These are phyloP conservation scores for Fonsecaea pedrosoi DNA, from an alignment of 2,329 filamentous ascomycete genomes.

Conservation along the genomic window DNA sequence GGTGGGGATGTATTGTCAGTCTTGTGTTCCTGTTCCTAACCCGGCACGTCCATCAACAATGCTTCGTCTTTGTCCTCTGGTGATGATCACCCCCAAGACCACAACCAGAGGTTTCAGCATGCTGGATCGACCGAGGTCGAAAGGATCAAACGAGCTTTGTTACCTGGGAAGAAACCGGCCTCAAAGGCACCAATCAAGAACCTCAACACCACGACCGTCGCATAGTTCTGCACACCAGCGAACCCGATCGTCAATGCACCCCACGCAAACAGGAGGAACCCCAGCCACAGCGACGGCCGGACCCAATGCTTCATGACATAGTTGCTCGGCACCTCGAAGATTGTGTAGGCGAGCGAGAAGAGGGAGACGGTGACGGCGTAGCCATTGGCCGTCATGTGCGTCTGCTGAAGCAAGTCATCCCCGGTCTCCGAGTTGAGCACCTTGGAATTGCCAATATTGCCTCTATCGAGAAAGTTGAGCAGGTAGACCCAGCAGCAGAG, in stretches of 20 bases:
- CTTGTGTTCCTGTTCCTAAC: neutral
- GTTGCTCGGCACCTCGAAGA: constrained; percentile 49
- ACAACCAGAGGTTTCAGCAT: neutral
- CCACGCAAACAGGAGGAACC: constrained; percentile 59
- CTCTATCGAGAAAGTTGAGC: constrained; percentile 70
- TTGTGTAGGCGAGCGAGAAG: constrained; percentile 55
- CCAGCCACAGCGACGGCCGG: constrained; percentile 51
- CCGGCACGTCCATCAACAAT: neutral
- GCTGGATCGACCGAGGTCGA: neutral
- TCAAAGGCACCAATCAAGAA: constrained; percentile 60
- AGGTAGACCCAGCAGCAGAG: constrained; percentile 70
- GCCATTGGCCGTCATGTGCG: constrained; percentile 66
- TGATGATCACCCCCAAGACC: neutral
- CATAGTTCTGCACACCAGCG: constrained; percentile 53
- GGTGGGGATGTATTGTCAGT: neutral
- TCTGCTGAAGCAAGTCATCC: constrained; percentile 68
- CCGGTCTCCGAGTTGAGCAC: constrained; percentile 67
- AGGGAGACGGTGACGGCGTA: constrained; percentile 63
- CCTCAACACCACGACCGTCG: constrained; percentile 54
- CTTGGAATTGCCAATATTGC: constrained; percentile 73
- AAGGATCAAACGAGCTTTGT: neutral
- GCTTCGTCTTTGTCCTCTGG: neutral
- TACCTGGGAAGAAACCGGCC: constrained; percentile 55
- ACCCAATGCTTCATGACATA: constrained; percentile 55
- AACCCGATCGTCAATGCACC: constrained; percentile 57